Conservation (phyloP, 805 yeast species). For the Vanderwaltozyma tropicalis region DNA sequence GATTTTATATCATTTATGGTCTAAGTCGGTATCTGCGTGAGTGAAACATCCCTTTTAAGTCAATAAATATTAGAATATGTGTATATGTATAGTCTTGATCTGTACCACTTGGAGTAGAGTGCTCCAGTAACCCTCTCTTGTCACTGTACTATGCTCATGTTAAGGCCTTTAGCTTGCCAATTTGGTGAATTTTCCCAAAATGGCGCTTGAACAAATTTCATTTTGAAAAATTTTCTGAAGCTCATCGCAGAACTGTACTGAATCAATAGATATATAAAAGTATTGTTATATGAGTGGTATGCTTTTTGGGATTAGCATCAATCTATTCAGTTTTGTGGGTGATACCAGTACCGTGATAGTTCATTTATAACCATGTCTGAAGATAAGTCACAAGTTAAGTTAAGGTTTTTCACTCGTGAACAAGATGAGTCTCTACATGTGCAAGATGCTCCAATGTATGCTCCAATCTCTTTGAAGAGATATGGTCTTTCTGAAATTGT, state of each 20-base stretch:
- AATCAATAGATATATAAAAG: not conserved
- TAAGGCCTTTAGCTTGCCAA: too few species aligned
- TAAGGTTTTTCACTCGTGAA: conserved; percentile 79
- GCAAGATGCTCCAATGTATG: conserved; percentile 68
- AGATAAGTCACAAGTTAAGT: conserved; percentile 60
- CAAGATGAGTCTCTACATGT: conserved; percentile 63
- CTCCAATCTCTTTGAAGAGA: conserved; percentile 77
- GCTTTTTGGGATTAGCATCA: too few species aligned
- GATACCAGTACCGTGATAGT: too few species aligned
- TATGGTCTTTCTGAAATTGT: conserved; percentile 92
- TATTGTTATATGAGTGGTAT: too few species aligned
- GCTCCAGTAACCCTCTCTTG: too few species aligned
- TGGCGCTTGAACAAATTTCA: not conserved
- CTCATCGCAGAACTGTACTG: conserved; percentile 9
- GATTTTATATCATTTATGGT: conserved; percentile 11
- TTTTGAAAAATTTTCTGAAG: conserved; percentile 5
- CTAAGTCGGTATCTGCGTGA: conserved; percentile 26
- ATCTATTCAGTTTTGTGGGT: not conserved
- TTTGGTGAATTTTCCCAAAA: not conserved
- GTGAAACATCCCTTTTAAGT: conserved; percentile 9
- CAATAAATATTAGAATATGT: not conserved
- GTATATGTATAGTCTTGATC: too few species aligned
- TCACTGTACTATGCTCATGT: too few species aligned
- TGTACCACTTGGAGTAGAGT: too few species aligned
- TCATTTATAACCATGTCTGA: conserved; percentile 6